phyloP scores from a whole-genome alignment of 106 monocot genomes.

The Hemerocallis citrina region DNA sequence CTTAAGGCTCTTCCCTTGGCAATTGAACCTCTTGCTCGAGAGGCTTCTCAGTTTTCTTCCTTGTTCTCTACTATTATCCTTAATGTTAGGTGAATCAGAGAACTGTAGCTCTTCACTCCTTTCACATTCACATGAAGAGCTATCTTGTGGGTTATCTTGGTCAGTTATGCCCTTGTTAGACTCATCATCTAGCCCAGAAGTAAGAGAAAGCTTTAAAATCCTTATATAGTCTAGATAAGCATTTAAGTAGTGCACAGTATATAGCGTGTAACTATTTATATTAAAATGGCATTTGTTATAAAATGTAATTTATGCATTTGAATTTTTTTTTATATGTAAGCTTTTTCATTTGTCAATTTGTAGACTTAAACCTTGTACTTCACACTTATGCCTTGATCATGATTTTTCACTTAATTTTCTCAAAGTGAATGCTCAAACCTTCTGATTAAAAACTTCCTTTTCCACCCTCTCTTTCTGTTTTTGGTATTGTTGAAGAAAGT shows the following conservation, averaged over 20 bases:
- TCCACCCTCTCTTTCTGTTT: background rate
- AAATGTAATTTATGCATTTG: too few species aligned
- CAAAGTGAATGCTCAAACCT: background rate
- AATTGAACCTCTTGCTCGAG: constrained; percentile 49
- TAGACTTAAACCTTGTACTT: background rate
- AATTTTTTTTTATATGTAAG: background rate
- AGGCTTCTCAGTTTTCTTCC: constrained; percentile 53
- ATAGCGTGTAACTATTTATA: background rate
- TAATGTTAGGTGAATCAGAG: constrained; percentile 10
- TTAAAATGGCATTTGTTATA: background rate
- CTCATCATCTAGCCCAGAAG: constrained; percentile 31
- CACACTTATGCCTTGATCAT: background rate
- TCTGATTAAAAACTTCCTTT: background rate
- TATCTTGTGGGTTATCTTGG: constrained; percentile 29
- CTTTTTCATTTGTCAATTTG: background rate
- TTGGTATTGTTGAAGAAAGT: background rate
- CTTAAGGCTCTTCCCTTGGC: constrained; percentile 72
- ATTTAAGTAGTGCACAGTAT: background rate
- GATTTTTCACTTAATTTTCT: background rate
- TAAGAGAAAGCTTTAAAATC: background rate
- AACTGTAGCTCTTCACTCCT: constrained; percentile 18
- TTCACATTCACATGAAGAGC: constrained; percentile 25
- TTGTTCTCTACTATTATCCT: constrained; percentile 16
- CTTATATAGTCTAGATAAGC: background rate
- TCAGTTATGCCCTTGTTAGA: constrained; percentile 36